Evolutionary conservation across 257 asterid genomes (phyloP).

Genomic region (Salvia splendens): DNA sequence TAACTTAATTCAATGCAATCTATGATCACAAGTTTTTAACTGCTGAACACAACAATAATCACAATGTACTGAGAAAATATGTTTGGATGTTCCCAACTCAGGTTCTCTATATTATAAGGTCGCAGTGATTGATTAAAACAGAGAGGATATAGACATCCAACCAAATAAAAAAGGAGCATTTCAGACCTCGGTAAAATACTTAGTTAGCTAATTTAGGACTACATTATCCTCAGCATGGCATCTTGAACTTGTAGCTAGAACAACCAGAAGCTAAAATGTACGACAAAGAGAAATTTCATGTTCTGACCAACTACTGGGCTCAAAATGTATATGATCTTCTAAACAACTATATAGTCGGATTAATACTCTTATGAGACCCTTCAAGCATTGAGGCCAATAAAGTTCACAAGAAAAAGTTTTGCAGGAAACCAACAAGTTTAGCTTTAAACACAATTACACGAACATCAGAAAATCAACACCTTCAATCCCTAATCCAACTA

Average conservation of each 20-base stretch:
- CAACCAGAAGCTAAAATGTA: neutral
- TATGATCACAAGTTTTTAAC: neutral
- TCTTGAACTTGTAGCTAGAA: too few relatives aligned
- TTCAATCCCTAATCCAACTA: constrained; percentile 10
- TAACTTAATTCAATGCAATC: neutral
- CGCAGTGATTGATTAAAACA: neutral
- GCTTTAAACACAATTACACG: constrained; percentile 15
- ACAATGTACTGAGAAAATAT: neutral
- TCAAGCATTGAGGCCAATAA: neutral
- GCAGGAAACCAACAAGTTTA: constrained; percentile 7
- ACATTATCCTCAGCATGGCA: too few relatives aligned
- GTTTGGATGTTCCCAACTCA: too few relatives aligned
- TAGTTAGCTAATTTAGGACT: neutral
- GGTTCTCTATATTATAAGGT: too few relatives aligned
- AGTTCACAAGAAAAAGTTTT: neutral
- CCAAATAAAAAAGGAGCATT: neutral
- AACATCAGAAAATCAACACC: constrained; percentile 8
- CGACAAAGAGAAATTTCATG: neutral
- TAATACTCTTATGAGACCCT: neutral
- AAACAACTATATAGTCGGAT: neutral
- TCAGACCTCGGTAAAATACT: neutral
- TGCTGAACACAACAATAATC: constrained; percentile 2
- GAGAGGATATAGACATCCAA: neutral
- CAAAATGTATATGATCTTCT: neutral
- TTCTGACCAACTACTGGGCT: constrained; percentile 6